These are phyloP conservation scores for Aspergillus unguis DNA, from an alignment of 2,329 filamentous ascomycete genomes.

Conservation along the genomic window DNA sequence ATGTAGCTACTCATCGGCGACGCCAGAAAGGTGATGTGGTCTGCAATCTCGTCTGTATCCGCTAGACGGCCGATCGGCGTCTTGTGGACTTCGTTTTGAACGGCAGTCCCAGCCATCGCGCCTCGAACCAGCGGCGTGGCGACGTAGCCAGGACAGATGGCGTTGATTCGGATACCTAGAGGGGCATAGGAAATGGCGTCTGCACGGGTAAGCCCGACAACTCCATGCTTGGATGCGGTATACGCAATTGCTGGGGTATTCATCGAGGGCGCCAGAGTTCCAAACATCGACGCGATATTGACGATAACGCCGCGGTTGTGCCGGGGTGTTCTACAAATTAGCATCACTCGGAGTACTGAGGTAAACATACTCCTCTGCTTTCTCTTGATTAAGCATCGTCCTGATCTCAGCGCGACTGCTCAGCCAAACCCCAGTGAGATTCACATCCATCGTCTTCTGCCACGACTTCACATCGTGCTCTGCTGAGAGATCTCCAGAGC, in stretches of 20 bases:
- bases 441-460: conserved; percentile 2
- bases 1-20: conserved; percentile 55
- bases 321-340: background rate
- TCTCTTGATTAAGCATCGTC: conserved; percentile 13
- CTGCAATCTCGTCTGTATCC: conserved; percentile 52
- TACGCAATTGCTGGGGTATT: conserved; percentile 13
- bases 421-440: conserved; percentile 10
- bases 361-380: background rate
- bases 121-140: background rate
- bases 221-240: conserved; percentile 34
- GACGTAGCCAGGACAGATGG: conserved; percentile 55
- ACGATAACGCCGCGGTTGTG: conserved; percentile 9
- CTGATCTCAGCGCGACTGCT: conserved; percentile 4
- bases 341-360: background rate
- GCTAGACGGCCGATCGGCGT: conserved; percentile 48
- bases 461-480: background rate
- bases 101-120: background rate
- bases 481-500: background rate
- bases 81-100: conserved; percentile 37
- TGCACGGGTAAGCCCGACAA: background rate
- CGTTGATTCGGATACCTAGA: conserved; percentile 57
- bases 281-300: conserved; percentile 9
- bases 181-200: conserved; percentile 43
- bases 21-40: conserved; percentile 51
- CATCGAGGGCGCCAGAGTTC: background rate